Conservation (phyloP, 306 rosid genomes). For the Prunus mira region DNA sequence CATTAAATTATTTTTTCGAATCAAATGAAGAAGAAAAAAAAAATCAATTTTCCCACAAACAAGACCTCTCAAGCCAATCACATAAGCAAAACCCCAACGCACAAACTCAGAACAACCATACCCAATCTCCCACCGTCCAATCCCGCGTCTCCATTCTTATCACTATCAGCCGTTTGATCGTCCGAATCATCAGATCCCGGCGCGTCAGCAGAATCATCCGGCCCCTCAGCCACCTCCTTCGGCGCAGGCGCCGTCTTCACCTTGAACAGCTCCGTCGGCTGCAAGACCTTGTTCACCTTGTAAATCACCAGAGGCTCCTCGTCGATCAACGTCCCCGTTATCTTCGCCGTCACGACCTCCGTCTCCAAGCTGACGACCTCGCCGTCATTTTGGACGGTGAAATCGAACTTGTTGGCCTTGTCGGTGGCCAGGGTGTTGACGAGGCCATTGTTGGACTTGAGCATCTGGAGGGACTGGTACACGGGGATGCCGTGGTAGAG, state of each 20-base stretch:
- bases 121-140: slow-evolving; percentile 38
- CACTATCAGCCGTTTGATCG: slow-evolving; percentile 53
- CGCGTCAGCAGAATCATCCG: slow-evolving; percentile 24
- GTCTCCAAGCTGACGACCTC: slow-evolving; percentile 74
- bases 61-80: slow-evolving; percentile 22
- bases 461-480: slow-evolving; percentile 66
- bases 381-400: slow-evolving; percentile 72
- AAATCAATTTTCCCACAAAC: slow-evolving; percentile 3
- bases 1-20: background rate
- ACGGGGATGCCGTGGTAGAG: slow-evolving; percentile 76
- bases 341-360: slow-evolving; percentile 47
- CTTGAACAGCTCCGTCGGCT: slow-evolving; percentile 78
- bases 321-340: slow-evolving; percentile 69
- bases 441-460: slow-evolving; percentile 74
- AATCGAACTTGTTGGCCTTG: slow-evolving; percentile 73
- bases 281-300: slow-evolving; percentile 62
- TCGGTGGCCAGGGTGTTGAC: slow-evolving; percentile 83
- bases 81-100: slow-evolving; percentile 43
- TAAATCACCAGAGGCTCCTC: slow-evolving; percentile 76
- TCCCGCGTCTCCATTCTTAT: slow-evolving; percentile 38
- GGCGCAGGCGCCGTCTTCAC: slow-evolving; percentile 13
- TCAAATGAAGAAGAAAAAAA: background rate
- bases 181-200: slow-evolving; percentile 27
- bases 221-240: slow-evolving; percentile 6
- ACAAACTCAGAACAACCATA: slow-evolving; percentile 42